Conservation (phyloP, 1,284 basidiomycete species). For the Microbotryomycetes sp. region DNA sequence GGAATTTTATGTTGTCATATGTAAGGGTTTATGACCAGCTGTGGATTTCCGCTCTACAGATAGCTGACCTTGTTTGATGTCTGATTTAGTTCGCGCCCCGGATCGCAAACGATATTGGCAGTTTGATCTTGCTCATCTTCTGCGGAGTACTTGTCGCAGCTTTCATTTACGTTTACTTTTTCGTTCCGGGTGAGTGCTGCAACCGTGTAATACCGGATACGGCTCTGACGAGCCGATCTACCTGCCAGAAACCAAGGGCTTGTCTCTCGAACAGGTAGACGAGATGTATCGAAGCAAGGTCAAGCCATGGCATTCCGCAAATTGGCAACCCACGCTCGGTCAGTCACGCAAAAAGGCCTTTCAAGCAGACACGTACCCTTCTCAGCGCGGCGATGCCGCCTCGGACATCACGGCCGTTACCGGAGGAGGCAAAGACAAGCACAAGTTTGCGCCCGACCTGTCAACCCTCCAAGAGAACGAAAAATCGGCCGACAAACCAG, state of each 20-base stretch:
- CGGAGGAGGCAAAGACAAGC: background rate
- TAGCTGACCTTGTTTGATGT: background rate
- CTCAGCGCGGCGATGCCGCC: background rate
- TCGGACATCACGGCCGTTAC: background rate
- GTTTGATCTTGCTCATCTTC: constrained; percentile 65
- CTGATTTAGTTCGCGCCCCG: constrained; percentile 33
- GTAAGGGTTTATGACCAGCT: constrained; percentile 58
- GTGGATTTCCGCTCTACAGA: constrained; percentile 50
- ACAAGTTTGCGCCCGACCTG: background rate
- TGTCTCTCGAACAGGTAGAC: constrained; percentile 65
- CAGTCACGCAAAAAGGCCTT: constrained; percentile 1
- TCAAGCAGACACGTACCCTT: background rate
- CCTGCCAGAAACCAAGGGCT: constrained; percentile 69
- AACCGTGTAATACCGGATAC: too few species aligned
- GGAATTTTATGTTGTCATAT: constrained; percentile 67
- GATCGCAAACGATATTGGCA: constrained; percentile 49
- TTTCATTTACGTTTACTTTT: constrained; percentile 51
- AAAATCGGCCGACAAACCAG: background rate
- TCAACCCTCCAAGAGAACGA: background rate
- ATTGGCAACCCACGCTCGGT: constrained; percentile 50
- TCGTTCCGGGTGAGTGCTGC: too few species aligned
- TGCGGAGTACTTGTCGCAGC: constrained; percentile 67
- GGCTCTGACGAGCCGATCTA: too few species aligned
- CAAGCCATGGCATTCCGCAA: constrained; percentile 55
- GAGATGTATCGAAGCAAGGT: constrained; percentile 54